A percentile compares a stretch with the other conserved stretches of the same genome.
phyloP scores from a whole-genome alignment of 1,139 yeast genomes.

The Lodderomyces beijingensis region DNA sequence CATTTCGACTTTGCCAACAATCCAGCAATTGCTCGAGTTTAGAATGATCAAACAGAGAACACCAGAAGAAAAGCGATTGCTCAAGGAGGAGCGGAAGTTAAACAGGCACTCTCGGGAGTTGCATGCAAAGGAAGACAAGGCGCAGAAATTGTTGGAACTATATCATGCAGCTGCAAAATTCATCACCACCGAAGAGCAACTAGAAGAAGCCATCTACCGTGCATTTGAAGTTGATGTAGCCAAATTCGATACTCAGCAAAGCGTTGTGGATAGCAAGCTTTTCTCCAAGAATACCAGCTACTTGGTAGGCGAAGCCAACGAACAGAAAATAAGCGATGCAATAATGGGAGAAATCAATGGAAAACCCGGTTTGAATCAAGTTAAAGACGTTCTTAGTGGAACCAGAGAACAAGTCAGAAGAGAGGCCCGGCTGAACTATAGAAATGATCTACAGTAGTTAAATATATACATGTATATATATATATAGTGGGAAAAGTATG shows the following conservation, averaged over 20 bases:
- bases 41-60: constrained; percentile 73
- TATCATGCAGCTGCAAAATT: constrained; percentile 68
- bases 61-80: constrained; percentile 51
- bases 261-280: constrained; percentile 34
- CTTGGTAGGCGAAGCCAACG: constrained; percentile 26
- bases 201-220: constrained; percentile 51
- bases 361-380: constrained; percentile 46
- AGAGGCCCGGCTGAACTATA: constrained; percentile 28
- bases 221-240: constrained; percentile 50
- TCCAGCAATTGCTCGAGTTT: constrained; percentile 62
- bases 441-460: no score
- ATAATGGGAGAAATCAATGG: constrained; percentile 36
- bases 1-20: constrained; percentile 79
- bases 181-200: constrained; percentile 62
- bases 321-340: constrained; percentile 32
- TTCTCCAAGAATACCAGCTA: constrained; percentile 18
- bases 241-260: constrained; percentile 32
- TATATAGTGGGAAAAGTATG: no score
- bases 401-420: constrained; percentile 33
- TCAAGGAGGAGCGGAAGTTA: constrained; percentile 37
- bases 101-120: constrained; percentile 35
- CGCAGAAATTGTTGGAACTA: constrained; percentile 57
- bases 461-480: no score
- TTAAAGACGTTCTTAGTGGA: constrained; percentile 37
- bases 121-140: constrained; percentile 37